A percentile compares a stretch with the other conserved stretches of the same genome.
phyloP scores from a whole-genome alignment of 208 protist species.

The Leishmania lainsoni region DNA sequence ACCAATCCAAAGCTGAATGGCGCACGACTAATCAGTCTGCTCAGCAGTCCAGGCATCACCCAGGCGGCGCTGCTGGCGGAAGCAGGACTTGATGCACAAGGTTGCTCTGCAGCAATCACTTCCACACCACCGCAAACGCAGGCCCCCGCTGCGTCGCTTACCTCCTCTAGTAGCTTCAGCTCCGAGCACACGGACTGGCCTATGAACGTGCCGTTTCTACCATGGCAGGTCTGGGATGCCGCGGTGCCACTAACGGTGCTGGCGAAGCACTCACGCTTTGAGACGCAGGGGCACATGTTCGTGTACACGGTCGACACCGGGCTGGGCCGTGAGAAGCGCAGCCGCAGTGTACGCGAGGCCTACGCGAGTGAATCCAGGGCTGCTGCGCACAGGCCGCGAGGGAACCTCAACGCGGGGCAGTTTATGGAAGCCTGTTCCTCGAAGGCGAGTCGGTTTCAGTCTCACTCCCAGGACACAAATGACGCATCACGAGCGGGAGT shows the following conservation, averaged over 20 bases:
- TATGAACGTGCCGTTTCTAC: slow-evolving; percentile 83
- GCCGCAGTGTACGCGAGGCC: not conserved
- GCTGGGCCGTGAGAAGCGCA: slow-evolving; percentile 23
- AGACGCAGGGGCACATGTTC: slow-evolving; percentile 73
- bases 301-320: slow-evolving; percentile 62
- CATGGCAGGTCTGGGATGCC: slow-evolving; percentile 91
- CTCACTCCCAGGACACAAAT: not conserved
- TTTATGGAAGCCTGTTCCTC: not conserved
- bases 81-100: not conserved
- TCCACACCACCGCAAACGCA: not conserved
- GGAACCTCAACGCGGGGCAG: not conserved
- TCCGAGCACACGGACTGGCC: slow-evolving; percentile 70
- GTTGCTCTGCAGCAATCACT: not conserved
- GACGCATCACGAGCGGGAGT: not conserved
- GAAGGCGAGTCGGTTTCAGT: not conserved
- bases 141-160: not conserved
- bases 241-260: slow-evolving; percentile 63
- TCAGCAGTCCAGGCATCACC: slow-evolving; percentile 31
- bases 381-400: not conserved
- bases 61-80: slow-evolving; percentile 13
- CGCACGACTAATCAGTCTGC: slow-evolving; percentile 31
- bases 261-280: slow-evolving; percentile 64
- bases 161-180: slow-evolving; percentile 19
- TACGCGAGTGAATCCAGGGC: not conserved
- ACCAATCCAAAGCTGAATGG: slow-evolving; percentile 57